A percentile compares a stretch with the other conserved stretches of the same genome.
Conservation (phyloP, 768 basidiomycete species). For the Lanmaoa pseudosensibilis region DNA sequence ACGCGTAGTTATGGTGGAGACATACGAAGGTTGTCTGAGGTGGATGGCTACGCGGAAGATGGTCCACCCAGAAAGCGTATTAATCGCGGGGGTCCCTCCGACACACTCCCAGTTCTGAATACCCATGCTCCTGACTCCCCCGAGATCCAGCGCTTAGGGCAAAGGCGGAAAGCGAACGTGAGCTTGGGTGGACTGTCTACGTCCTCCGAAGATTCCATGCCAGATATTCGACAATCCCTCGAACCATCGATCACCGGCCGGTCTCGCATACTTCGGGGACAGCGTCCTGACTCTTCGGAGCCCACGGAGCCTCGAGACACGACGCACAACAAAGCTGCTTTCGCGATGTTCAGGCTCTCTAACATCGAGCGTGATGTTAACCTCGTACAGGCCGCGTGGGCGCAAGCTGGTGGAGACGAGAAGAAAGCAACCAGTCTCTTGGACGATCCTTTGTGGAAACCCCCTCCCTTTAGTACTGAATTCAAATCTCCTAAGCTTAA, state of each 20-base stretch:
- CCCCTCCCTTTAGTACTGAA: conserved; percentile 27
- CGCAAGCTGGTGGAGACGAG: conserved; percentile 57
- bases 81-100: conserved; percentile 50
- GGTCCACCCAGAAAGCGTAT: conserved; percentile 73
- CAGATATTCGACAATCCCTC: conserved; percentile 44
- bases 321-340: conserved; percentile 32
- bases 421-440: conserved; percentile 60
- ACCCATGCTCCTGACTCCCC: conserved; percentile 51
- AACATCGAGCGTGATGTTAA: conserved; percentile 45
- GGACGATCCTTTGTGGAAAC: conserved; percentile 56
- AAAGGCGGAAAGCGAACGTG: conserved; percentile 43
- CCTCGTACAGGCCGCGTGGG: conserved; percentile 66
- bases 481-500: conserved; percentile 12
- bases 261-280: conserved; percentile 56
- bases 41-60: conserved; percentile 45
- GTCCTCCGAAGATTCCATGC: conserved; percentile 71
- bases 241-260: conserved; percentile 41
- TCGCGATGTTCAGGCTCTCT: conserved; percentile 60
- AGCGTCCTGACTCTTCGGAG: conserved; percentile 36
- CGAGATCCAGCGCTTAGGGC: conserved; percentile 52
- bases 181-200: conserved; percentile 47
- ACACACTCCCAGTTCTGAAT: conserved; percentile 29
- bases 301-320: conserved; percentile 27
- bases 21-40: conserved; percentile 38
- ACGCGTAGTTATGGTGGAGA: conserved; percentile 43